Evolutionary conservation across 2,329 filamentous ascomycete genomes (phyloP).

Genomic region (Xylariaceae sp.): DNA sequence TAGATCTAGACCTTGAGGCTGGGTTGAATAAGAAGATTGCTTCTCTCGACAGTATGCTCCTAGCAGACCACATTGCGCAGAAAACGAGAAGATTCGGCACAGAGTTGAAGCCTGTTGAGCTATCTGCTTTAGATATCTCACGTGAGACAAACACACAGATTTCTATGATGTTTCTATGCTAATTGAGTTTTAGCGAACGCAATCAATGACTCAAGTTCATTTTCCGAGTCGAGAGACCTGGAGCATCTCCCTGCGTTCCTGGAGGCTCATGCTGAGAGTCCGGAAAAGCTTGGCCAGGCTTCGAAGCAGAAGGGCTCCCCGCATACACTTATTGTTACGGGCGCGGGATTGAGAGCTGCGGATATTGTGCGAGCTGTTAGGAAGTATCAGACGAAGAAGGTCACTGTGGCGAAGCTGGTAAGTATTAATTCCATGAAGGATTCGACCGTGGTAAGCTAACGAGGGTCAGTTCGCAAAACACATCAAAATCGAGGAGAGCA

Average conservation of each 20-base stretch:
- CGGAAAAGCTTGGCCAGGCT: constrained; percentile 57
- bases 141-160: constrained; percentile 45
- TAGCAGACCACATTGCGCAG: constrained; percentile 83
- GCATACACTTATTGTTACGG: constrained; percentile 86
- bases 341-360: constrained; percentile 79
- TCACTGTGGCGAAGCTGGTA: constrained; percentile 75
- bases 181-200: constrained; percentile 53
- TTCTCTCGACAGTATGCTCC: constrained; percentile 74
- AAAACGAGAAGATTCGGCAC: constrained; percentile 73
- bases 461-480: constrained; percentile 77
- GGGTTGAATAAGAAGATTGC: constrained; percentile 77
- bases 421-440: not conserved
- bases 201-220: constrained; percentile 77
- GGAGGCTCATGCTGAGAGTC: constrained; percentile 59
- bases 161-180: not conserved
- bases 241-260: constrained; percentile 77
- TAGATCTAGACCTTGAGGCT: constrained; percentile 61
- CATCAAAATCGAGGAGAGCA: constrained; percentile 88
- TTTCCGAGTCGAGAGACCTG: constrained; percentile 60
- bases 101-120: constrained; percentile 77
- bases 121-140: constrained; percentile 76
- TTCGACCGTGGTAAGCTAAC: constrained; percentile 10
- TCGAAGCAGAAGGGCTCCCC: constrained; percentile 67
- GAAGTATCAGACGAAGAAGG: constrained; percentile 74
- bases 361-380: constrained; percentile 74